A percentile compares a stretch with the other conserved stretches of the same genome.
phyloP scores from a whole-genome alignment of 2,329 filamentous ascomycete species.

The Sarocladiaceae sp. region DNA sequence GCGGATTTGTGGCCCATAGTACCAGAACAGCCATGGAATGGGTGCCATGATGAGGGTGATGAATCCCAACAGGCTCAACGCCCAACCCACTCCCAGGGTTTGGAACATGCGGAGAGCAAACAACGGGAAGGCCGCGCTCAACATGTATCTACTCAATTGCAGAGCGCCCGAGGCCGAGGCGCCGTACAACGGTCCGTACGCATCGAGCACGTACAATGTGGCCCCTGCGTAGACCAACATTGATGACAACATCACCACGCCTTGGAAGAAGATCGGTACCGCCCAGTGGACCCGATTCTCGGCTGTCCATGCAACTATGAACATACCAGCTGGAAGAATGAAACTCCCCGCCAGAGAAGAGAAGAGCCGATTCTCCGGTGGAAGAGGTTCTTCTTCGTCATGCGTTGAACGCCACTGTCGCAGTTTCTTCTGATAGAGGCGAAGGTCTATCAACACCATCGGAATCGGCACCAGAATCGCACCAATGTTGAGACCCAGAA shows the following conservation, averaged over 20 bases:
- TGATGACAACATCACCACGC: conserved; percentile 20
- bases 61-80: conserved; percentile 37
- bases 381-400: conserved; percentile 46
- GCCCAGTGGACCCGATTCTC: conserved; percentile 19
- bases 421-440: conserved; percentile 53
- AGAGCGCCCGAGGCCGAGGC: conserved; percentile 22
- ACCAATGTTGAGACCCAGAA: conserved; percentile 65
- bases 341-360: conserved; percentile 59
- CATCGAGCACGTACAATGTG: conserved; percentile 23
- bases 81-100: conserved; percentile 37
- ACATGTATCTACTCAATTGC: conserved; percentile 40
- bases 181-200: conserved; percentile 23
- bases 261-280: conserved; percentile 21
- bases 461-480: conserved; percentile 47
- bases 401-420: conserved; percentile 35
- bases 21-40: conserved; percentile 27
- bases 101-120: conserved; percentile 33
- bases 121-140: conserved; percentile 54
- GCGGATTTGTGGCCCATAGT: conserved; percentile 19
- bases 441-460: conserved; percentile 44
- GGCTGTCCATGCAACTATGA: conserved; percentile 65
- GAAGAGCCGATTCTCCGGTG: conserved; percentile 63
- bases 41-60: conserved; percentile 31
- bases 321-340: conserved; percentile 58
- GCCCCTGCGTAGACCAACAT: conserved; percentile 23